A percentile compares a stretch with the other conserved stretches of the same genome.
Evolutionary conservation across 495 filamentous ascomycete species (phyloP).

Genomic region (Lasiosphaeriaceae sp.): DNA sequence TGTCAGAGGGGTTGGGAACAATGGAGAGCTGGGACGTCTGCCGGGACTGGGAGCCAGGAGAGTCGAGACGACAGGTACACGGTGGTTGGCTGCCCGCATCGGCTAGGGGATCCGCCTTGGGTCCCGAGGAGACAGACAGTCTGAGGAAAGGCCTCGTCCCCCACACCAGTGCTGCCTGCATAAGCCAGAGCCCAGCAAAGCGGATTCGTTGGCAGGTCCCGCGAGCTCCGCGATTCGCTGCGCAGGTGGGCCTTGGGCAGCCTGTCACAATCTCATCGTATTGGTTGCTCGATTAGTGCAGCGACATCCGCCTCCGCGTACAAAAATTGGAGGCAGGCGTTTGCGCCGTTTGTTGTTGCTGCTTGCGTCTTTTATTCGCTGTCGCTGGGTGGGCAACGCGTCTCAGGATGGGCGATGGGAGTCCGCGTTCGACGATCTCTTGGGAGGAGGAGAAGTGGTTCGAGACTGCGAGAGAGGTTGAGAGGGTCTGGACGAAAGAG

Average conservation of each 20-base stretch:
- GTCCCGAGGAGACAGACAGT: conserved; percentile 4
- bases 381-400: neutral
- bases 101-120: neutral
- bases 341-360: neutral
- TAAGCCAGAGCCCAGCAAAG: conserved; percentile 12
- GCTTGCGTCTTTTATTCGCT: neutral
- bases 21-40: neutral
- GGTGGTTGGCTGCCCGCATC: neutral
- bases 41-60: neutral
- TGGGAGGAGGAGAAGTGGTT: neutral
- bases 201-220: conserved; percentile 22
- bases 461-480: neutral
- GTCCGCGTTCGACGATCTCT: neutral
- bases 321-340: conserved; percentile 3
- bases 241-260: conserved; percentile 10
- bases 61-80: neutral
- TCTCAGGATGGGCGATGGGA: neutral
- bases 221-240: conserved; percentile 31
- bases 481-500: neutral
- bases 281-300: conserved; percentile 22
- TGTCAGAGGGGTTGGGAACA: neutral
- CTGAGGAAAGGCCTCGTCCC: neutral
- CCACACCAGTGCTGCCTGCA: conserved; percentile 7
- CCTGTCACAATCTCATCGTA: conserved; percentile 29
- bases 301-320: conserved; percentile 2